A percentile compares a stretch with the other conserved stretches of the same genome.
Evolutionary conservation across 768 basidiomycete genomes (phyloP).

Genomic region (Gloeostereum incarnatum): DNA sequence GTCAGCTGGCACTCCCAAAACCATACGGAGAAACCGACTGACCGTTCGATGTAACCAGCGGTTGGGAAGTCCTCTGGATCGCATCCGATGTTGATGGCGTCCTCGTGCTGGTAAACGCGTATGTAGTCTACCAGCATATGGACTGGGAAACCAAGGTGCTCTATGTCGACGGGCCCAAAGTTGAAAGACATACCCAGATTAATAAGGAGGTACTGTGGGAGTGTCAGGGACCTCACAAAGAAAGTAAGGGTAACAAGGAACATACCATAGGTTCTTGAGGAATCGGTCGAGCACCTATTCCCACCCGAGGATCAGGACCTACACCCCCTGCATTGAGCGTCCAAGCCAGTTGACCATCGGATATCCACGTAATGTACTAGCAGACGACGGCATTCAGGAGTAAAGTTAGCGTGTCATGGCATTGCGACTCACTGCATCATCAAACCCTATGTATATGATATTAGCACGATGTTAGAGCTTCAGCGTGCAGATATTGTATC

Average conservation of each 20-base stretch:
- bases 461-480: constrained; percentile 20
- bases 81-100: constrained; percentile 38
- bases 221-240: constrained; percentile 5
- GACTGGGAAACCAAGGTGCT: constrained; percentile 36
- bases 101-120: constrained; percentile 41
- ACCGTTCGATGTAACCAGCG: constrained; percentile 35
- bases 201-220: constrained; percentile 33
- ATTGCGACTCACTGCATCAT: constrained; percentile 26
- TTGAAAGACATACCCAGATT: constrained; percentile 42
- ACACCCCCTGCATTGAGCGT: constrained; percentile 46
- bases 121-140: constrained; percentile 53
- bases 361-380: constrained; percentile 61
- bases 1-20: neutral
- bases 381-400: constrained; percentile 8
- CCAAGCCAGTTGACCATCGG: constrained; percentile 47
- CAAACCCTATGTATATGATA: constrained; percentile 9
- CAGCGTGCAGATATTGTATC: constrained; percentile 25
- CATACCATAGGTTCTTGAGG: constrained; percentile 64
- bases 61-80: constrained; percentile 40
- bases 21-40: constrained; percentile 8
- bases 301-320: constrained; percentile 32
- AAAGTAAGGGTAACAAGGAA: constrained; percentile 8
- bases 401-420: neutral
- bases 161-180: constrained; percentile 45
- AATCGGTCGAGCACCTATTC: constrained; percentile 43